phyloP scores from a whole-genome alignment of 2,329 filamentous ascomycete genomes.

The Corinectria fuckeliana region DNA sequence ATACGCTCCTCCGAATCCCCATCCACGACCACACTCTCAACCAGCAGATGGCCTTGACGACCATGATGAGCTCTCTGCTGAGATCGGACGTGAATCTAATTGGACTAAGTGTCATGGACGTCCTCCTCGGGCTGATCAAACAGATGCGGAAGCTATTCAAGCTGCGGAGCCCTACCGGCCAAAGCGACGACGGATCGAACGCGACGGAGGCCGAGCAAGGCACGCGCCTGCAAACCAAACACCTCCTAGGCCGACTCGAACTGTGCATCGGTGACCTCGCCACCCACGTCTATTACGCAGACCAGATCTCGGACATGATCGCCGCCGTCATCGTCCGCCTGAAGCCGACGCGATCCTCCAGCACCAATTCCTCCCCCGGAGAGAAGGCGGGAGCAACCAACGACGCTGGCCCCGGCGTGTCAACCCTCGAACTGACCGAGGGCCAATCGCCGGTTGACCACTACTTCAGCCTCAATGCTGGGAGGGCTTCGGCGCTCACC shows the following conservation, averaged over 20 bases:
- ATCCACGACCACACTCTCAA: slow-evolving; percentile 74
- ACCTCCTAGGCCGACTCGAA: slow-evolving; percentile 75
- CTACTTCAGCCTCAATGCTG: slow-evolving; percentile 59
- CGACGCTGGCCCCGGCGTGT: slow-evolving; percentile 45
- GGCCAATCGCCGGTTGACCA: slow-evolving; percentile 56
- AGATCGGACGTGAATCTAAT: slow-evolving; percentile 93
- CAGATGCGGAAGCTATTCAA: slow-evolving; percentile 82
- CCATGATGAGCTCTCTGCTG: slow-evolving; percentile 81
- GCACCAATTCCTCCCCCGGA: slow-evolving; percentile 51
- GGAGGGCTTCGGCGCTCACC: slow-evolving; percentile 71
- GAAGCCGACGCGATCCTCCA: slow-evolving; percentile 64
- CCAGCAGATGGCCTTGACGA: slow-evolving; percentile 76
- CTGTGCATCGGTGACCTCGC: slow-evolving; percentile 88
- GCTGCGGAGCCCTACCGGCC: slow-evolving; percentile 53
- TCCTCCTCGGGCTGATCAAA: slow-evolving; percentile 82
- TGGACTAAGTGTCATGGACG: slow-evolving; percentile 94
- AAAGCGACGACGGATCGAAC: slow-evolving; percentile 44
- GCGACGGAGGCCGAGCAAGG: slow-evolving; percentile 43
- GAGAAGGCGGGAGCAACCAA: slow-evolving; percentile 53
- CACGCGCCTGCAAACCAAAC: slow-evolving; percentile 57
- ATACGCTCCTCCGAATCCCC: slow-evolving; percentile 72
- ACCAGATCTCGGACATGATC: slow-evolving; percentile 96
- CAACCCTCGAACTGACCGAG: slow-evolving; percentile 49
- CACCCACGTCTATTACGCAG: slow-evolving; percentile 95
- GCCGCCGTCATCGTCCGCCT: slow-evolving; percentile 78